phyloP scores from a whole-genome alignment of 2,329 filamentous ascomycete species.

The Sporothrix pseudoabietina region DNA sequence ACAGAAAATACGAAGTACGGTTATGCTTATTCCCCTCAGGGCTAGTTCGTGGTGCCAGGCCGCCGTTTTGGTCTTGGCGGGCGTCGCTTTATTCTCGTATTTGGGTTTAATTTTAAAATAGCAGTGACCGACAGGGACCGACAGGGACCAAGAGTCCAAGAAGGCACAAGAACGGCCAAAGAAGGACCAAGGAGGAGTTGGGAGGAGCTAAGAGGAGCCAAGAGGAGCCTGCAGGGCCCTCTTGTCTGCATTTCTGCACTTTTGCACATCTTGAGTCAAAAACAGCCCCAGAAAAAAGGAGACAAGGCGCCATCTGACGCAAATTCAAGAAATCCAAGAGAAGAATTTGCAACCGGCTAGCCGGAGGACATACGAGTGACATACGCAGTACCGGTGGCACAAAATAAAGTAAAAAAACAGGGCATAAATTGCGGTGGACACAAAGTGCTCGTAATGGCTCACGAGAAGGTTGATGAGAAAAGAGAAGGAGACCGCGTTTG shows the following conservation, averaged over 20 bases:
- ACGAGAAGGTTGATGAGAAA: not conserved
- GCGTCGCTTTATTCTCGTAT: conserved; percentile 6
- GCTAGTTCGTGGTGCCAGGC: not conserved
- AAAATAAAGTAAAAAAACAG: not conserved
- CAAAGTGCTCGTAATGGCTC: not conserved
- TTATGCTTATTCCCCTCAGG: conserved; percentile 23
- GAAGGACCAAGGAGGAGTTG: not conserved
- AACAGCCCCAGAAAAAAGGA: not conserved
- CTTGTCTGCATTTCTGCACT: not conserved
- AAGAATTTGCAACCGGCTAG: not conserved
- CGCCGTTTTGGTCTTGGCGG: not conserved
- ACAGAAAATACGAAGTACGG: not conserved
- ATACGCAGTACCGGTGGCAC: not conserved
- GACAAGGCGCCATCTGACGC: conserved; percentile 7
- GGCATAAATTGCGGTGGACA: not conserved
- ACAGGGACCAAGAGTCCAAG: not conserved
- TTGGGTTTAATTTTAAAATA: conserved; percentile 16
- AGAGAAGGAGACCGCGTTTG: not conserved
- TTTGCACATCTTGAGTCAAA: not conserved
- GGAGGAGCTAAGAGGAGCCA: not conserved
- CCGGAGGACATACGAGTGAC: not conserved
- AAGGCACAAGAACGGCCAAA: not conserved
- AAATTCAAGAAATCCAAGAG: not conserved
- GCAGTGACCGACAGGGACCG: not conserved
- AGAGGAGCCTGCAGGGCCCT: not conserved